Base-by-base conservation (phyloP, 352 stramenopile species). In the Globisporangium cylindrosporum region DNA sequence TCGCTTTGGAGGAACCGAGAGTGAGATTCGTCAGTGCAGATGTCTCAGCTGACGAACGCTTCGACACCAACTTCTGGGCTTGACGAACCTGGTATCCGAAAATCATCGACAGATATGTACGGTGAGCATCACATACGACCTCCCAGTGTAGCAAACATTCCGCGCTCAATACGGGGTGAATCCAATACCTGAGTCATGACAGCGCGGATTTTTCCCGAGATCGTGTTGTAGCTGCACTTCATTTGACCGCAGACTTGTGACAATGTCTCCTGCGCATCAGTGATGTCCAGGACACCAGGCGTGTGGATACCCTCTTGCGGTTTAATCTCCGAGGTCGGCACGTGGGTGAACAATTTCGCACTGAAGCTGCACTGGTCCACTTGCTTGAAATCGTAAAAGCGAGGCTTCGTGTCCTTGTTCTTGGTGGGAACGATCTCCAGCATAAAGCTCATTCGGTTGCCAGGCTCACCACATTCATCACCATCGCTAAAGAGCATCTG, bases 401-500 rank as follows among this genome's bases (percentile, higher is more conserved):
- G 80, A 22, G 81, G 71, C 14, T 72, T 65, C 3, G 73, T 74
- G 34, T 81, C 70, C 36, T 66, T 62, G 36, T 86, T 77, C 55
- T 66, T 77, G 10, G 80, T 78, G 25, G 75, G 73, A 34, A 91
- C 70, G 4, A 93, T 64, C 62, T 93, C 84, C 3, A 92, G 68
- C 27, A 68, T 51, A 34, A 89, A 74, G 9, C 75, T 78, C 57
- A 81, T 84, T 25, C 74, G 76, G 46, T 83, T 67, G 22, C 73
- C 68, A 49, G 73, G 64, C 18, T 83, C 78, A 62, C 74, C 77
- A 54, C 86, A 94, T 20, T 80, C 41, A 67, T 92, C 85, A 25
- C 86, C 86, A 41, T 94, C 86, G 60, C 92, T 82, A 66, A 91
- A 94, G 15, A 88, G 64, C 68, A 90, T 88, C 27, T 91, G 76